Percentiles rank a stretch among this genome's conserved stretches.
phyloP scores from a whole-genome alignment of 2,329 filamentous ascomycete genomes.

The Colletotrichum trifolii region DNA sequence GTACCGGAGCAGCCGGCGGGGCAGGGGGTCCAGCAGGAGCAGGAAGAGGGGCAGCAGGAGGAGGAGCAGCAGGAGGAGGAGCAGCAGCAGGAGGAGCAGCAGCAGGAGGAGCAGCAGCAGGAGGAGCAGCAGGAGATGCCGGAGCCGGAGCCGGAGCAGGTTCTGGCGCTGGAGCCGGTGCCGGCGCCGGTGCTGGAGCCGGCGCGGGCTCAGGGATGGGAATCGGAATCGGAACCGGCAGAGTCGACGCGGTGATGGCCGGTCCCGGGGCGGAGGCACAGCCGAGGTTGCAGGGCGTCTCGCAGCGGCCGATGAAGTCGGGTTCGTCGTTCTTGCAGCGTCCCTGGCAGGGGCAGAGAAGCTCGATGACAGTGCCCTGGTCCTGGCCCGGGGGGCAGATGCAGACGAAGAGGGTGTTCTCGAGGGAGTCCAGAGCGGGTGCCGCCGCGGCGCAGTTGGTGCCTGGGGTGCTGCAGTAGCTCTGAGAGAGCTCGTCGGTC shows the following conservation, averaged over 20 bases:
- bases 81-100: background rate
- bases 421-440: conserved; percentile 43
- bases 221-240: background rate
- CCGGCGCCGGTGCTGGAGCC: background rate
- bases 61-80: background rate
- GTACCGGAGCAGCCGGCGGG: background rate
- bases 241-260: background rate
- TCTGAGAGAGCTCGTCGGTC: conserved; percentile 44
- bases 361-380: conserved; percentile 47
- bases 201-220: conserved; percentile 3
- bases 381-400: conserved; percentile 49
- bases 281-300: conserved; percentile 51
- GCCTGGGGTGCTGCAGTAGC: conserved; percentile 52
- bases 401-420: conserved; percentile 51
- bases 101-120: background rate
- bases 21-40: conserved; percentile 1
- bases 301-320: conserved; percentile 53
- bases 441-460: conserved; percentile 45
- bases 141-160: conserved; percentile 11
- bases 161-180: background rate
- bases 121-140: background rate
- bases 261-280: conserved; percentile 34
- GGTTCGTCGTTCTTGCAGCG: conserved; percentile 52
- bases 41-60: conserved; percentile 4
- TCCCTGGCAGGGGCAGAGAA: conserved; percentile 52